Base-by-base conservation (phyloP, 2,329 filamentous ascomycete species). In the Penicillium griseofulvum region DNA sequence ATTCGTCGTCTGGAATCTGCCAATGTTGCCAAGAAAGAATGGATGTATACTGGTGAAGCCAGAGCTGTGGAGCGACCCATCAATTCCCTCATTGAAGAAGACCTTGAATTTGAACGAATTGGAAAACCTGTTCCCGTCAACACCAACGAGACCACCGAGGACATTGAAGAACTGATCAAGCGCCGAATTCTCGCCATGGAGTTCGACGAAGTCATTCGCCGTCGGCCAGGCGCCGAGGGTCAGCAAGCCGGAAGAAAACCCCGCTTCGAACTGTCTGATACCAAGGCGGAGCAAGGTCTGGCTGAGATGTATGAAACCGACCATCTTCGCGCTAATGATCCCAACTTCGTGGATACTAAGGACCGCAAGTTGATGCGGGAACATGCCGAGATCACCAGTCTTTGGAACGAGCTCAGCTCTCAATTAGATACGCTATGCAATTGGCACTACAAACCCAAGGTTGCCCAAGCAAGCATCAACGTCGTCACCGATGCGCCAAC, bases 281-380 rank as follows among this genome's bases (percentile, higher is more conserved):
- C 82, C 64, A 97, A 96, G 74, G 84, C 87, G n/a, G 85, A 88
- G 69, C 88, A 96, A 74, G 87, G 90, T 59, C 84, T 99, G 12
- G 93, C 91, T 0, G 92, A 97, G 66, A 81, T 96, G 48, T 99
- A 97, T 77, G 94, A 97, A 75, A 88, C 94, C 69, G 92, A 97
- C 64, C 90, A 96, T 73, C 79, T 93, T 59, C 87, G 89, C 69
- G 81, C 84, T 50, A 83, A 84, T 2, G 89, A 97, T 72, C 88
- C 91, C 3, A 87, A 84, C 34, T 96, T 91, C 69, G 83, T 94
- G 57, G 91, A 90, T 72, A 84, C 87, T 63, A 85, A 88, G 33
- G 89, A 95, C 67, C 90, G 94, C 74, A 93, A 92, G 74, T 77
- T 91, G 24, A 85, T 84, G 62, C 88, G 87, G 58, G 90, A 95